Evolutionary conservation across 148 eudicot genomes (phyloP).

Genomic region (Chenopodium berlandieri): DNA sequence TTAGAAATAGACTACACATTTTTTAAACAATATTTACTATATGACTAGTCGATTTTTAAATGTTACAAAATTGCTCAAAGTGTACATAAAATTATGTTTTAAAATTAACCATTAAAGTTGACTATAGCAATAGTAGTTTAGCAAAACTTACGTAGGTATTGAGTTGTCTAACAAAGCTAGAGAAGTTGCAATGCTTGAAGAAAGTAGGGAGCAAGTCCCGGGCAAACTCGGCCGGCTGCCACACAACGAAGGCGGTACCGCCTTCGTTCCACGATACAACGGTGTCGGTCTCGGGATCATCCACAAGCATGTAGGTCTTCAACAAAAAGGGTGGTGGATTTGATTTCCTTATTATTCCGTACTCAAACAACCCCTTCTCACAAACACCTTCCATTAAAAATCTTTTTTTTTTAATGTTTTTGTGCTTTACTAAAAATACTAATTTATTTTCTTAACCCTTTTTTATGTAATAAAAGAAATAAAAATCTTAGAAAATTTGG

Average conservation of each 20-base stretch:
- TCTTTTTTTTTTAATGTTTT: no score
- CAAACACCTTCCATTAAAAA: constrained; percentile 25
- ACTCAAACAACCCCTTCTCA: constrained; percentile 38
- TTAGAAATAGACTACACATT: not conserved
- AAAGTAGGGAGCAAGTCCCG: constrained; percentile 82
- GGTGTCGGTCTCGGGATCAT: constrained; percentile 63
- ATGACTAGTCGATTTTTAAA: no score
- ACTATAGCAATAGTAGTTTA: not conserved
- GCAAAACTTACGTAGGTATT: constrained; percentile 73
- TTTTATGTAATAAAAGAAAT: no score
- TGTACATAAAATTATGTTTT: not conserved
- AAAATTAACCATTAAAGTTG: not conserved
- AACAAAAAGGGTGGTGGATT: constrained; percentile 79
- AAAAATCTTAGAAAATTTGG: no score
- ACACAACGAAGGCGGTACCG: constrained; percentile 81
- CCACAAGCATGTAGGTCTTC: constrained; percentile 87
- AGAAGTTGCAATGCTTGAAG: constrained; percentile 96
- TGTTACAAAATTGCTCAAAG: no score
- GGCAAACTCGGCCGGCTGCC: constrained; percentile 96
- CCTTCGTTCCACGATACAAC: constrained; percentile 77
- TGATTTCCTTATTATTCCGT: constrained; percentile 42
- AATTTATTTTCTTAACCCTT: not conserved
- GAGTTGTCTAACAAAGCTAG: constrained; percentile 95
- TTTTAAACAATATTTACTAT: no score
- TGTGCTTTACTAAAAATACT: no score